phyloP scores from a whole-genome alignment of 129 eudicot genomes.

The Flaveria bidentis region DNA sequence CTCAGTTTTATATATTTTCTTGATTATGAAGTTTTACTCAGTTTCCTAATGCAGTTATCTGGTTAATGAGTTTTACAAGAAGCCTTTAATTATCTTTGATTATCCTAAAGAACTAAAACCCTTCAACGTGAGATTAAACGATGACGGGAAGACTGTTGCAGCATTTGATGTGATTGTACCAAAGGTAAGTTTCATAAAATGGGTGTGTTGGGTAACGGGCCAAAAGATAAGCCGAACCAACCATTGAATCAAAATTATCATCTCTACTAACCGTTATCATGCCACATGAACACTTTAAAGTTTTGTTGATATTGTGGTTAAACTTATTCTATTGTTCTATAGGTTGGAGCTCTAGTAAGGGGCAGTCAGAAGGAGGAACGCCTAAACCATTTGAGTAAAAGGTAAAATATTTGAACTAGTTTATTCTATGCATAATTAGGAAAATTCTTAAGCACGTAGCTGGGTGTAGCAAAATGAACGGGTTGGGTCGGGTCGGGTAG shows the following conservation, averaged over 20 bases:
- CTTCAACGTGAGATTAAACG: slow-evolving; percentile 63
- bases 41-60: slow-evolving; percentile 48
- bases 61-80: slow-evolving; percentile 69
- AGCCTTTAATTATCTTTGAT: slow-evolving; percentile 64
- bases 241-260: background rate
- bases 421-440: background rate
- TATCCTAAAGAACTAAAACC: slow-evolving; percentile 74
- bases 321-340: slow-evolving; percentile 5
- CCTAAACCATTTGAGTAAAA: slow-evolving; percentile 43
- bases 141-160: slow-evolving; percentile 82
- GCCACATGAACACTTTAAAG: slow-evolving; percentile 1
- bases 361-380: slow-evolving; percentile 97
- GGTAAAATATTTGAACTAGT: slow-evolving; percentile 40
- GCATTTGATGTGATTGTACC: slow-evolving; percentile 79
- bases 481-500: background rate
- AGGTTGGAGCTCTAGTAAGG: slow-evolving; percentile 77
- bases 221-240: background rate
- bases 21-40: background rate
- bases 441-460: too few species aligned
- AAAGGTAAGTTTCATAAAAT: slow-evolving; percentile 44
- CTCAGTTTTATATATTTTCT: background rate
- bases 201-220: background rate
- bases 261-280: background rate
- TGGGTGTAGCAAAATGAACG: background rate
- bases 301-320: background rate